These are phyloP conservation scores for Phaeoacremonium minimum DNA, from an alignment of 2,329 filamentous ascomycete genomes.

Conservation along the genomic window DNA sequence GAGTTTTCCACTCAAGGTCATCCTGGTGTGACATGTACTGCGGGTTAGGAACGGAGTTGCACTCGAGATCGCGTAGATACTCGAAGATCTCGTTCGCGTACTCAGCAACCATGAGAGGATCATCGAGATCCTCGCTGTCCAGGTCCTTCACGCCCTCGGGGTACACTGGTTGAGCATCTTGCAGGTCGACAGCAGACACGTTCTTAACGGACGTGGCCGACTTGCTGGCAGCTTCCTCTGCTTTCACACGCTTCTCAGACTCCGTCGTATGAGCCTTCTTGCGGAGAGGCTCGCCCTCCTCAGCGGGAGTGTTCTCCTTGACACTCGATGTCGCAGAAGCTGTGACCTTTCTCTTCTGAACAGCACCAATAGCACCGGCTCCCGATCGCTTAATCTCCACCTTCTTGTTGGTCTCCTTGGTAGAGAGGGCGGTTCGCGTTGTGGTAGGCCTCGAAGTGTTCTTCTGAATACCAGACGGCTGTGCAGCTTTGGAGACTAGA, in stretches of 20 bases:
- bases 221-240: slow-evolving; percentile 28
- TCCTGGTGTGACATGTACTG: slow-evolving; percentile 94
- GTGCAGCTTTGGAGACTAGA: slow-evolving; percentile 74
- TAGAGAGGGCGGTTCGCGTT: slow-evolving; percentile 57
- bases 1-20: slow-evolving; percentile 97
- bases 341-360: slow-evolving; percentile 67
- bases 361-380: slow-evolving; percentile 60
- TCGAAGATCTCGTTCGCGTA: slow-evolving; percentile 98
- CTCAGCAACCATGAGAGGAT: slow-evolving; percentile 96
- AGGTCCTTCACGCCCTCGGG: slow-evolving; percentile 56
- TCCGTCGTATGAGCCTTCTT: slow-evolving; percentile 59
- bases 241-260: slow-evolving; percentile 39
- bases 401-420: slow-evolving; percentile 52
- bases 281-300: slow-evolving; percentile 64
- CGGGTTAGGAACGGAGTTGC: slow-evolving; percentile 75
- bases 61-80: slow-evolving; percentile 84
- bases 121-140: slow-evolving; percentile 83
- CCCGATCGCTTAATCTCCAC: slow-evolving; percentile 67
- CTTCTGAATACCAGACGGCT: slow-evolving; percentile 81
- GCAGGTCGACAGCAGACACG: slow-evolving; percentile 24
- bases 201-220: slow-evolving; percentile 21
- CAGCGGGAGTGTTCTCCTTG: slow-evolving; percentile 55
- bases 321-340: slow-evolving; percentile 46
- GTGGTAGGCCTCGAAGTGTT: slow-evolving; percentile 45
- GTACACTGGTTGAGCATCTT: slow-evolving; percentile 18